Percentiles rank a stretch among this genome's conserved stretches.
These are phyloP conservation scores for Aspergillus sp. DNA, from an alignment of 2,329 filamentous ascomycete genomes.

Conservation along the genomic window DNA sequence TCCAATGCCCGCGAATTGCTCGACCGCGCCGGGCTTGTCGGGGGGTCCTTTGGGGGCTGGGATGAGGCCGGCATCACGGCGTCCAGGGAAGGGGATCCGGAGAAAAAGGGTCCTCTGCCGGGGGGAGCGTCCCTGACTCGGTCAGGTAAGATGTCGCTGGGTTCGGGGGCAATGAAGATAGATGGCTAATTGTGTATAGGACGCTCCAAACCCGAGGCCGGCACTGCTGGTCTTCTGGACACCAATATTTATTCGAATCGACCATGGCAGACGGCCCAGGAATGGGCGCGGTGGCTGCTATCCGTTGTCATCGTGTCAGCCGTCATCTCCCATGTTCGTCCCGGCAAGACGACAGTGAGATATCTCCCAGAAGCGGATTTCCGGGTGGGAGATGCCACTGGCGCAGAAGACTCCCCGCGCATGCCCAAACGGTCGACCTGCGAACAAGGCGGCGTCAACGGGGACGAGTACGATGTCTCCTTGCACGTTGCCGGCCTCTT, in stretches of 20 bases:
- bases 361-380: too few relatives aligned
- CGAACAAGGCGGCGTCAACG: conserved; percentile 15
- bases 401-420: too few relatives aligned
- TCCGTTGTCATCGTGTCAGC: conserved; percentile 18
- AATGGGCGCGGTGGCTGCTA: conserved; percentile 19
- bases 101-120: not conserved
- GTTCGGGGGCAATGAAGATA: not conserved
- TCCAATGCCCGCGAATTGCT: conserved; percentile 43
- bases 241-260: not conserved
- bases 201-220: conserved; percentile 12
- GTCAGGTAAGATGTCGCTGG: conserved; percentile 16
- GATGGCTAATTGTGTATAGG: conserved; percentile 8
- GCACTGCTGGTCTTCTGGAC: conserved; percentile 1
- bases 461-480: conserved; percentile 50
- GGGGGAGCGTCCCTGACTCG: conserved; percentile 20
- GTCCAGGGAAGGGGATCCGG: not conserved
- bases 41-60: not conserved
- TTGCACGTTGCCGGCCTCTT: conserved; percentile 58
- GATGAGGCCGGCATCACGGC: not conserved
- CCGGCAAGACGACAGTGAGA: too few relatives aligned
- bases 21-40: conserved; percentile 5
- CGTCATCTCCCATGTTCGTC: conserved; percentile 13
- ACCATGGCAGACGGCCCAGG: conserved; percentile 10
- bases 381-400: too few relatives aligned
- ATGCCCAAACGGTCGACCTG: conserved; percentile 14